These are phyloP conservation scores for Phyllosticta paracitricarpa DNA, from an alignment of 2,329 filamentous ascomycete species.

Conservation along the genomic window DNA sequence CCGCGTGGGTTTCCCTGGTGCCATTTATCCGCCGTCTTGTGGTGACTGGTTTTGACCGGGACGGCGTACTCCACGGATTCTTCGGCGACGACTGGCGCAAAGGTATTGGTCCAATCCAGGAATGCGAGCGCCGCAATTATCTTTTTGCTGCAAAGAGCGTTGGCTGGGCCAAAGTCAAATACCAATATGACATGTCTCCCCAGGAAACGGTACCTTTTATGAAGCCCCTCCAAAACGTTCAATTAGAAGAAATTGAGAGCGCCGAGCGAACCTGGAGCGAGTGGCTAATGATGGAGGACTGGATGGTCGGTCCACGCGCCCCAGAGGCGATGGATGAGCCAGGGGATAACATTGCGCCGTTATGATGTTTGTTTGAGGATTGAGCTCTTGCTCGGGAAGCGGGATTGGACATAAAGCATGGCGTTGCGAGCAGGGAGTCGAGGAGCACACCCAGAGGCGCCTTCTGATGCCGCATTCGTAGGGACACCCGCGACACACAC, in stretches of 20 bases:
- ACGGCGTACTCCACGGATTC: constrained; percentile 82
- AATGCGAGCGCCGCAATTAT: constrained; percentile 86
- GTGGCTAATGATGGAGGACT: constrained; percentile 95
- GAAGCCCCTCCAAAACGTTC: constrained; percentile 65
- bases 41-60: constrained; percentile 81
- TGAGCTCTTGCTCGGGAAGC: neutral
- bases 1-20: constrained; percentile 55
- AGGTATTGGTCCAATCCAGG: constrained; percentile 73
- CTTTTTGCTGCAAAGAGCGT: constrained; percentile 91
- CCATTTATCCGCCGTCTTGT: constrained; percentile 87
- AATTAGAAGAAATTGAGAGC: constrained; percentile 67
- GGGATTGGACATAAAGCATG: constrained; percentile 2
- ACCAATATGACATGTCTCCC: constrained; percentile 76
- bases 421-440: neutral
- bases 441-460: neutral
- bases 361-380: neutral
- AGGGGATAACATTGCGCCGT: constrained; percentile 1
- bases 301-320: constrained; percentile 85
- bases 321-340: constrained; percentile 38
- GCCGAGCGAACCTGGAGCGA: constrained; percentile 86
- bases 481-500: neutral
- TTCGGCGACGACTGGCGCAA: constrained; percentile 87
- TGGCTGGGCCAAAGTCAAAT: constrained; percentile 81
- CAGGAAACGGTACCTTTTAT: constrained; percentile 82
- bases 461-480: neutral